phyloP scores from a whole-genome alignment of 306 rosid species.

The Fagus crenata region DNA sequence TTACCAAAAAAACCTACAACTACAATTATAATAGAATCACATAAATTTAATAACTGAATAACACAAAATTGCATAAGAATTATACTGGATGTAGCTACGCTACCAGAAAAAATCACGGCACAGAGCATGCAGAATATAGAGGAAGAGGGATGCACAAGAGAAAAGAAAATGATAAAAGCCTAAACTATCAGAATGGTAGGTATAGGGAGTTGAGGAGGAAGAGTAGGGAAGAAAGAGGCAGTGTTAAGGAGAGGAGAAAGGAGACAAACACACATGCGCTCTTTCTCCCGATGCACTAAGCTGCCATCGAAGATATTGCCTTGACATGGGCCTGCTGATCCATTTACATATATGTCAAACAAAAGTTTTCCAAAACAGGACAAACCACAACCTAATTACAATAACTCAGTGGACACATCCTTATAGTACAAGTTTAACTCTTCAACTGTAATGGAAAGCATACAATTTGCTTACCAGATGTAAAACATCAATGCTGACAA shows the following conservation, averaged over 20 bases:
- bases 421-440: conserved; percentile 48
- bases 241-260: conserved; percentile 97
- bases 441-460: conserved; percentile 33
- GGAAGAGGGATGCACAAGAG: conserved; percentile 62
- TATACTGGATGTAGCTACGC: conserved; percentile 23
- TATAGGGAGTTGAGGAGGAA: conserved; percentile 60
- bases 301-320: conserved; percentile 99
- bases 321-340: conserved; percentile 99
- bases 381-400: conserved; percentile 78
- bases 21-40: conserved; percentile 19
- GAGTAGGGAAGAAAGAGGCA: conserved; percentile 90
- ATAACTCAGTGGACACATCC: conserved; percentile 47
- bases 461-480: conserved; percentile 81
- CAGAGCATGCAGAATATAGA: conserved; percentile 48
- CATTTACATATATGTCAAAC: conserved; percentile 93
- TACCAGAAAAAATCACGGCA: conserved; percentile 36
- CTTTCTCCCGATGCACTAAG: conserved; percentile 99
- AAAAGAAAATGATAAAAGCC: conserved; percentile 55
- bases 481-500: conserved; percentile 96
- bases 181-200: conserved; percentile 66
- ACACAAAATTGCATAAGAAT: conserved; percentile 24
- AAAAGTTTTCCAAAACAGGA: conserved; percentile 58
- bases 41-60: conserved; percentile 22
- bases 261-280: conserved; percentile 99
- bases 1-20: conserved; percentile 3